A percentile compares a stretch with the other conserved stretches of the same genome.
Evolutionary conservation across 306 rosid species (phyloP).

Genomic region (peach (Prunus persica)): Prunus_persica_NCBIv2 NC_034014.1:25014001-25014500

Average conservation of each 20-base stretch:
- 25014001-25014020: too few relatives aligned
- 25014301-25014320: not conserved
- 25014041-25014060: not conserved
- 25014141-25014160: conserved; percentile 43
- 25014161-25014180: conserved; percentile 57
- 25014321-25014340: not conserved
- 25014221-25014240: conserved; percentile 47
- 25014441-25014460: too few relatives aligned
- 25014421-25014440: too few relatives aligned
- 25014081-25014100: not conserved
- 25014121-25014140: conserved; percentile 10
- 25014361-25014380: too few relatives aligned
- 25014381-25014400: too few relatives aligned
- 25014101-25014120: conserved; percentile 30
- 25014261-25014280: conserved; percentile 43
- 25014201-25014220: conserved; percentile 19
- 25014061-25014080: not conserved
- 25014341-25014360: not conserved
- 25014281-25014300: not conserved
- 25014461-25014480: too few relatives aligned
- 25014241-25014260: not conserved
- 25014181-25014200: conserved; percentile 48
- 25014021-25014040: conserved; percentile 17
- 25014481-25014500: too few relatives aligned
- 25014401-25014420: too few relatives aligned